phyloP scores from a whole-genome alignment of 257 asterid genomes.

The Buddleja alternifolia region DNA sequence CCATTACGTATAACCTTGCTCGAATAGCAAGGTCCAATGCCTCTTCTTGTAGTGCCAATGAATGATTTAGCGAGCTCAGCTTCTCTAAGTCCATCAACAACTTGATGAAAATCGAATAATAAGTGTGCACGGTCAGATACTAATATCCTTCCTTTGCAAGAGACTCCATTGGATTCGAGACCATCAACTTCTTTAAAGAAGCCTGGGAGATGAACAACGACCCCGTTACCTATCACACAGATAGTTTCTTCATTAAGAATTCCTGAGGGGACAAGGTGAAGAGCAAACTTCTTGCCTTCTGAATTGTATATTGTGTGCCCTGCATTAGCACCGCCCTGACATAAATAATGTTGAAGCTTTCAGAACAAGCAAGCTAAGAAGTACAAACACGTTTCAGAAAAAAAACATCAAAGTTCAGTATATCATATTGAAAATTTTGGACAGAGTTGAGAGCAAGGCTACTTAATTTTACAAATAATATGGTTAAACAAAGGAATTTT shows the following conservation, averaged over 20 bases:
- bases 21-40: slow-evolving; percentile 95
- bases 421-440: too few species aligned
- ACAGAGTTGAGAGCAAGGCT: too few species aligned
- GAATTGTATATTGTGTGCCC: slow-evolving; percentile 97
- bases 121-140: slow-evolving; percentile 96
- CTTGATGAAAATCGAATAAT: slow-evolving; percentile 90
- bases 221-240: slow-evolving; percentile 91
- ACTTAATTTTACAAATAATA: neutral
- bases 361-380: slow-evolving; percentile 18
- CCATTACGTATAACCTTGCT: slow-evolving; percentile 96
- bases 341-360: slow-evolving; percentile 27
- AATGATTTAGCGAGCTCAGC: slow-evolving; percentile 88
- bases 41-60: slow-evolving; percentile 96
- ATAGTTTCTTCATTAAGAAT: slow-evolving; percentile 62
- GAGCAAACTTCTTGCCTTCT: slow-evolving; percentile 94
- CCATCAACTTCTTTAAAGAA: slow-evolving; percentile 80
- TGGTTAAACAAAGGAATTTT: neutral
- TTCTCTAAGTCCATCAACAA: slow-evolving; percentile 85
- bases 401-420: too few species aligned
- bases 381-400: slow-evolving; percentile 27
- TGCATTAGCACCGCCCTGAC: slow-evolving; percentile 98
- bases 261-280: slow-evolving; percentile 96
- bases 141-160: slow-evolving; percentile 81
- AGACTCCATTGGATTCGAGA: slow-evolving; percentile 86
- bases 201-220: slow-evolving; percentile 89